A percentile compares a stretch with the other conserved stretches of the same genome.
Evolutionary conservation across 805 yeast genomes (phyloP).

Genomic region (Zygosaccharomyces siamensis): DNA sequence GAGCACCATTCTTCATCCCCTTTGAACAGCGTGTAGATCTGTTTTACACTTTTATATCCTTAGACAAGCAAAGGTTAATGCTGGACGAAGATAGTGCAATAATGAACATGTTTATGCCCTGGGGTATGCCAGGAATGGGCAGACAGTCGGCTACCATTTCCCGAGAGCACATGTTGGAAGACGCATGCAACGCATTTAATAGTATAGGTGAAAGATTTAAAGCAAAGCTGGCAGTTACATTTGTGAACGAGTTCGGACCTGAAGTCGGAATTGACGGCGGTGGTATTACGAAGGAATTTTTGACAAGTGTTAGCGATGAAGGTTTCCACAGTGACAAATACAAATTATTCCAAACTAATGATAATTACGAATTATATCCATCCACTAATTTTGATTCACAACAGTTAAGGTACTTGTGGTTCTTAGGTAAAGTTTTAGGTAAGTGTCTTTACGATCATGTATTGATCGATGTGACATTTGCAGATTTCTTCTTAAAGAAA

Average conservation of each 20-base stretch:
- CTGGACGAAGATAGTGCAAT: slow-evolving; percentile 21
- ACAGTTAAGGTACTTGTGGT: slow-evolving; percentile 41
- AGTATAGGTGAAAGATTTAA: slow-evolving; percentile 54
- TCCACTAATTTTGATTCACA: slow-evolving; percentile 22
- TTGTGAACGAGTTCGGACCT: slow-evolving; percentile 64
- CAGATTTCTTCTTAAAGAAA: slow-evolving; percentile 76
- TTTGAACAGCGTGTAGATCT: slow-evolving; percentile 69
- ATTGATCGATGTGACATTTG: slow-evolving; percentile 75
- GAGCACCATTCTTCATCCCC: slow-evolving; percentile 74
- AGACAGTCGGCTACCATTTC: slow-evolving; percentile 49
- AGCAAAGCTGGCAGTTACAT: slow-evolving; percentile 54
- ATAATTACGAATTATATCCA: slow-evolving; percentile 67
- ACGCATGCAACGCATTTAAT: slow-evolving; percentile 61
- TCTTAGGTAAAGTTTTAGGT: slow-evolving; percentile 80
- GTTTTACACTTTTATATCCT: slow-evolving; percentile 57
- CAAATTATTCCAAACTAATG: slow-evolving; percentile 41
- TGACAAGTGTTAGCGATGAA: slow-evolving; percentile 65
- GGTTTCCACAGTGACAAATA: slow-evolving; percentile 48
- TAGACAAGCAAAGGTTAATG: slow-evolving; percentile 43
- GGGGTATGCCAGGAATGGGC: slow-evolving; percentile 14
- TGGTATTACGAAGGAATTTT: slow-evolving; percentile 86
- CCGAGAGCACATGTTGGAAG: slow-evolving; percentile 67
- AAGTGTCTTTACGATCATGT: slow-evolving; percentile 84
- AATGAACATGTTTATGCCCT: slow-evolving; percentile 15
- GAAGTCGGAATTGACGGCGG: slow-evolving; percentile 98